phyloP scores from a whole-genome alignment of 805 yeast species.

The Metschnikowia picachoensis region DNA sequence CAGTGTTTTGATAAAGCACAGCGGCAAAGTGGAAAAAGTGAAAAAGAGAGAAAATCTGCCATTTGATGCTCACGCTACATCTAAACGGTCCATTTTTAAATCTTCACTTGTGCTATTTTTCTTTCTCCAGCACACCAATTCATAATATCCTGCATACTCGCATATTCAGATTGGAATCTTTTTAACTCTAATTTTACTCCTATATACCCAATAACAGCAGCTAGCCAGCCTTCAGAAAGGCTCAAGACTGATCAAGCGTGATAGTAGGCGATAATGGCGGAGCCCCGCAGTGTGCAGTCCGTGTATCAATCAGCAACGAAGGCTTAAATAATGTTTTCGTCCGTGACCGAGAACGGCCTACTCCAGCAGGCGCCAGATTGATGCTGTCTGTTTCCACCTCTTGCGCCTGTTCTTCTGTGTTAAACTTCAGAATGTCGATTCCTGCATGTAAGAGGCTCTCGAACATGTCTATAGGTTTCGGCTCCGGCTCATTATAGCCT shows the following conservation, averaged over 20 bases:
- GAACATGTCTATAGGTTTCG: conserved; percentile 27
- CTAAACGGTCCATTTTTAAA: too few relatives aligned
- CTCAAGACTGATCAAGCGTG: conserved; percentile 32
- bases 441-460: conserved; percentile 30
- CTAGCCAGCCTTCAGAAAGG: neutral
- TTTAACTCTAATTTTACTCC: too few relatives aligned
- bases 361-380: neutral
- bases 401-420: conserved; percentile 21
- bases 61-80: too few relatives aligned
- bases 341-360: conserved; percentile 24
- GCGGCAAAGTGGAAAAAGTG: too few relatives aligned
- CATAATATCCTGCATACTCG: too few relatives aligned
- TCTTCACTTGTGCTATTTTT: too few relatives aligned
- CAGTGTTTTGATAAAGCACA: too few relatives aligned
- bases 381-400: conserved; percentile 13
- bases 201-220: neutral
- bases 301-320: conserved; percentile 22
- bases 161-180: too few relatives aligned
- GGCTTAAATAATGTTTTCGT: conserved; percentile 40
- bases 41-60: too few relatives aligned
- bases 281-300: neutral
- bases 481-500: conserved; percentile 34
- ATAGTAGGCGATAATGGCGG: conserved; percentile 32
- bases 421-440: conserved; percentile 25
- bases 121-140: too few relatives aligned